These are phyloP conservation scores for Pichia kluyveri DNA, from an alignment of 805 yeast species.

Conservation along the genomic window DNA sequence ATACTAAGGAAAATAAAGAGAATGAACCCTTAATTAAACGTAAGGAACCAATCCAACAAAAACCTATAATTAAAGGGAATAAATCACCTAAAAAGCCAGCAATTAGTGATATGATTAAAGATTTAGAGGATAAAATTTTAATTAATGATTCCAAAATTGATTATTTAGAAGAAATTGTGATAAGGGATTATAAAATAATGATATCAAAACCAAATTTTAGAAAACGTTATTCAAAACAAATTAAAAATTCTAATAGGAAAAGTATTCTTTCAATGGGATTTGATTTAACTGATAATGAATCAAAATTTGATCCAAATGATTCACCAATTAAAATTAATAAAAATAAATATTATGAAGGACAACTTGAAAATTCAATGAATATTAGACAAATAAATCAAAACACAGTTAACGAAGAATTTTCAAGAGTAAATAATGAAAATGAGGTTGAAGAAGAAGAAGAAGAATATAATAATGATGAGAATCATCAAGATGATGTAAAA, in stretches of 20 bases:
- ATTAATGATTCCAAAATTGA: conserved; percentile 36
- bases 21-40: no score
- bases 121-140: conserved; percentile 3
- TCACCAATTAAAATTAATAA: conserved; percentile 16
- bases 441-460: neutral
- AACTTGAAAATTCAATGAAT: conserved; percentile 1
- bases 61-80: no score
- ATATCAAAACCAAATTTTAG: conserved; percentile 11
- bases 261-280: conserved; percentile 16
- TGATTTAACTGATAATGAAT: conserved; percentile 10
- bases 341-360: neutral
- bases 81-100: neutral
- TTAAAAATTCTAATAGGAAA: conserved; percentile 13
- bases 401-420: neutral
- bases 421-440: neutral
- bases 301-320: conserved; percentile 10
- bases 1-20: conserved; percentile 2
- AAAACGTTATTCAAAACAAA: conserved; percentile 19
- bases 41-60: no score
- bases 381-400: neutral
- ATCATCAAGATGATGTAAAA: neutral
- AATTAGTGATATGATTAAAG: conserved; percentile 1
- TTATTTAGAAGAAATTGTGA: conserved; percentile 58
- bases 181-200: conserved; percentile 53
- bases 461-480: neutral